These are phyloP conservation scores for Aspergillus sojae DNA, from an alignment of 2,329 filamentous ascomycete species.

Conservation along the genomic window DNA sequence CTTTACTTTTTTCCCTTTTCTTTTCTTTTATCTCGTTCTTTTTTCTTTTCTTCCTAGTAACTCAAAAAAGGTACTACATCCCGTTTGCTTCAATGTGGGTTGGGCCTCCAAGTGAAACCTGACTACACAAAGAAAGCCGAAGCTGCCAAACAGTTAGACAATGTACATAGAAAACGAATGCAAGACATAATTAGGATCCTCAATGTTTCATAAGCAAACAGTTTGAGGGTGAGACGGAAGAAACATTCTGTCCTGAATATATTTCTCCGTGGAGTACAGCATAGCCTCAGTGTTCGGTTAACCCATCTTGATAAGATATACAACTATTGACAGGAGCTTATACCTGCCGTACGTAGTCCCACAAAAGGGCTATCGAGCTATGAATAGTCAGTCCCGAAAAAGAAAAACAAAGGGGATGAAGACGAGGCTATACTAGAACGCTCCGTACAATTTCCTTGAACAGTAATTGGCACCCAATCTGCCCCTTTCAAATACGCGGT, in stretches of 20 bases:
- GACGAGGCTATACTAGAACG: neutral
- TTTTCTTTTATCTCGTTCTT: neutral
- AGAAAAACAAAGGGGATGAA: neutral
- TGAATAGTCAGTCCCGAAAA: neutral
- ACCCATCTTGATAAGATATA: slow-evolving; percentile 8
- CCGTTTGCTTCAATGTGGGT: slow-evolving; percentile 10
- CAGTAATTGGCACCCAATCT: neutral
- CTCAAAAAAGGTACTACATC: slow-evolving; percentile 2
- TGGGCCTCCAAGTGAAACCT: slow-evolving; percentile 7
- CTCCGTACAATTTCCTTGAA: neutral
- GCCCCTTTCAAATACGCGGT: neutral
- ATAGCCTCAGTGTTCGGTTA: slow-evolving; percentile 3
- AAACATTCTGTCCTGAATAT: neutral
- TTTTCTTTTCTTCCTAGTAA: neutral
- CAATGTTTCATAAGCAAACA: slow-evolving; percentile 1
- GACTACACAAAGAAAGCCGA: neutral
- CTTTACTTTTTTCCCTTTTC: neutral
- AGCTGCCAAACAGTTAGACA: neutral
- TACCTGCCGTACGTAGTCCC: neutral
- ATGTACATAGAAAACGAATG: slow-evolving; percentile 6
- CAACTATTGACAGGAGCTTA: neutral
- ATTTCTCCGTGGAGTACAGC: slow-evolving; percentile 2
- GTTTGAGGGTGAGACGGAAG: slow-evolving; percentile 2
- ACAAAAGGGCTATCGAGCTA: neutral
- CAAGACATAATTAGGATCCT: slow-evolving; percentile 3